Percentiles rank a stretch among this genome's conserved stretches.
These are phyloP conservation scores for Oryza coarctata DNA, from an alignment of 176 grass and related monocot genomes.

Conservation along the genomic window DNA sequence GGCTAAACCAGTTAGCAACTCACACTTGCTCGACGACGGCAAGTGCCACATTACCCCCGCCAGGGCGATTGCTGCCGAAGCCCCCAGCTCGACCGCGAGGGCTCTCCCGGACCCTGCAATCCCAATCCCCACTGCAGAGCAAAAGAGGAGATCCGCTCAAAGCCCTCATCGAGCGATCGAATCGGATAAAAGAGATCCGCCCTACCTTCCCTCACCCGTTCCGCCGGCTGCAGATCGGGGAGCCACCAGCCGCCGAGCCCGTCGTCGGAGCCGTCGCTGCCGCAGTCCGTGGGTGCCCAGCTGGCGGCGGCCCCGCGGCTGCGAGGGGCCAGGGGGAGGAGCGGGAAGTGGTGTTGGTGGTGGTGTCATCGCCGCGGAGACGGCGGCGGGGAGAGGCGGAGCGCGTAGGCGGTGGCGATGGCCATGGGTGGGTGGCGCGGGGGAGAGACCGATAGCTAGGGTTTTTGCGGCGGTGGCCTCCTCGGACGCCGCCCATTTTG, in stretches of 20 bases:
- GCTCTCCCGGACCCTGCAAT: slow-evolving; percentile 49
- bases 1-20: slow-evolving; percentile 13
- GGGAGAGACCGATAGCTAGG: slow-evolving; percentile 24
- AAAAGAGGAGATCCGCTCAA: slow-evolving; percentile 18
- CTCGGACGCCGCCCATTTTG: slow-evolving; percentile 19
- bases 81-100: slow-evolving; percentile 46
- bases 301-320: slow-evolving; percentile 12
- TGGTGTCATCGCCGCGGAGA: slow-evolving; percentile 3
- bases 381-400: slow-evolving; percentile 27
- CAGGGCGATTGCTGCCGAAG: slow-evolving; percentile 54
- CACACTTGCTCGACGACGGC: slow-evolving; percentile 49
- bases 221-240: slow-evolving; percentile 19
- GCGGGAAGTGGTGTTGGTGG: background rate
- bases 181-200: background rate
- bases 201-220: slow-evolving; percentile 18
- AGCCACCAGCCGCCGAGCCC: slow-evolving; percentile 42
- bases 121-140: slow-evolving; percentile 10
- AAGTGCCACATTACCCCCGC: slow-evolving; percentile 58
- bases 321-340: slow-evolving; percentile 14
- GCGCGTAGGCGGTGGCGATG: slow-evolving; percentile 30
- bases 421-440: slow-evolving; percentile 29
- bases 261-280: slow-evolving; percentile 7
- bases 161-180: background rate
- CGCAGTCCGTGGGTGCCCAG: slow-evolving; percentile 12
- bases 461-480: slow-evolving; percentile 6